Evolutionary conservation across 2,329 filamentous ascomycete species (phyloP).

Genomic region (Venturia nashicola): DNA sequence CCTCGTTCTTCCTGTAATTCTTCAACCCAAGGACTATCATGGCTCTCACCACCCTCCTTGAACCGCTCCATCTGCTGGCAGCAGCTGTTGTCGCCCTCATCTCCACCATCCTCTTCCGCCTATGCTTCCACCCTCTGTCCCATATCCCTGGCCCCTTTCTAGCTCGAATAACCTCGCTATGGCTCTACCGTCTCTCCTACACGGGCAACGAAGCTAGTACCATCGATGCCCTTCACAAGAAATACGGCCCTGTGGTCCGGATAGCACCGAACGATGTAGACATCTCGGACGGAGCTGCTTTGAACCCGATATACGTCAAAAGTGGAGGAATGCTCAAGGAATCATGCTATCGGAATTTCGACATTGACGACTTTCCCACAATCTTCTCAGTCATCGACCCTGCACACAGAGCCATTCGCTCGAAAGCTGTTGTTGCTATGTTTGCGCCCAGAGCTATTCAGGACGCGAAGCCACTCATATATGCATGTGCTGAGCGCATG

Average conservation of each 20-base stretch:
- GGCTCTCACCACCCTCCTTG: constrained; percentile 7
- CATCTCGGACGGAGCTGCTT: constrained; percentile 32
- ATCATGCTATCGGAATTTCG: constrained; percentile 41
- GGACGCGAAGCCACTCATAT: constrained; percentile 25
- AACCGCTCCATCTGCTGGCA: constrained; percentile 1
- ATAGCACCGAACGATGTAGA: constrained; percentile 18
- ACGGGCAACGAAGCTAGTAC: constrained; percentile 1
- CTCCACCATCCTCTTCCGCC: neutral
- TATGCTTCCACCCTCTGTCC: constrained; percentile 10
- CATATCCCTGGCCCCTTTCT: constrained; percentile 8
- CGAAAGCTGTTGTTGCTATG: constrained; percentile 37
- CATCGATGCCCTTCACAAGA: constrained; percentile 15
- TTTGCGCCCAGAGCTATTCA: constrained; percentile 37
- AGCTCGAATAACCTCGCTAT: constrained; percentile 2
- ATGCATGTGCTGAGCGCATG: constrained; percentile 30
- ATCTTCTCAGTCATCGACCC: constrained; percentile 39
- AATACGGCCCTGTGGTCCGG: constrained; percentile 16
- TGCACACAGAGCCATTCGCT: constrained; percentile 29
- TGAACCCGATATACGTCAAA: constrained; percentile 38
- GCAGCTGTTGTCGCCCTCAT: neutral
- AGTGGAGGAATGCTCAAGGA: constrained; percentile 43
- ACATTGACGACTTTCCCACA: constrained; percentile 42
- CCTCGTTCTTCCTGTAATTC: neutral
- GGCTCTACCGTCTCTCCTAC: constrained; percentile 2
- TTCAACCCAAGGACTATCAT: neutral